Base-by-base conservation (phyloP, 2,329 filamentous ascomycete species). In the Trichothecium sympodiale region DNA sequence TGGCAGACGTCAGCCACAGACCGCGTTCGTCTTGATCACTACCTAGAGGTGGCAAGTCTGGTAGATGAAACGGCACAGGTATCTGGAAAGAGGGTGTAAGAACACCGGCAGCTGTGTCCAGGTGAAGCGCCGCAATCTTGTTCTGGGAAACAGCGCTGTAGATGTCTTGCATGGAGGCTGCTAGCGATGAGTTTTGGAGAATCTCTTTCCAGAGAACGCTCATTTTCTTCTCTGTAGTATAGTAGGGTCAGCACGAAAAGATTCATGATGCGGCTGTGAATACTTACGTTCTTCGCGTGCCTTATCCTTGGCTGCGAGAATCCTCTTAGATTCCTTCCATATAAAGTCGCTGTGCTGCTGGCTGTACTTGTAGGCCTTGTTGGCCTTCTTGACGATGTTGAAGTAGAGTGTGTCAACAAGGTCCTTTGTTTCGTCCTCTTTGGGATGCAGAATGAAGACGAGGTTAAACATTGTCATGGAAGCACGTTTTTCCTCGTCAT, bases 391-490 rank as follows among this genome's bases (percentile, higher is more conserved):
- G 43, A 88, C 81, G 28, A 96, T 80, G 54, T 94, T 83, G 36
- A 83, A 71, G 55, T 94, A 94, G 52, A 95, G 58, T 5, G 64
- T 79, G 43, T 93, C 83, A 30, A 81, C 74, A 31, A 93, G 50
- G 65, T 72, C 68, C 38, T 83, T 82, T 44, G 82, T 78, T 51
- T 94, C 83, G 38, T 88, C 67, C 35, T 80, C 76, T 34, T 80
- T 80, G 3, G 87, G 83, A 45, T 85, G 82, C 44, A 95, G 65
- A 34, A 94, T 83, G 55, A 96, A 96, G 17, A 96, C 87, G 9
- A 95, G 74, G 55, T 95, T 94, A 61, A 98, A 98, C 89, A 96
- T 96, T 43, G 80, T 87, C 83, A 96, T 88, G 32, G 75, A 74
- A 44, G 71, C 75, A 46, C 67, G 66, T 53, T 83, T 79, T 50